These are phyloP conservation scores for Trichomonas tenax DNA, from an alignment of 208 protist species.

Conservation along the genomic window DNA sequence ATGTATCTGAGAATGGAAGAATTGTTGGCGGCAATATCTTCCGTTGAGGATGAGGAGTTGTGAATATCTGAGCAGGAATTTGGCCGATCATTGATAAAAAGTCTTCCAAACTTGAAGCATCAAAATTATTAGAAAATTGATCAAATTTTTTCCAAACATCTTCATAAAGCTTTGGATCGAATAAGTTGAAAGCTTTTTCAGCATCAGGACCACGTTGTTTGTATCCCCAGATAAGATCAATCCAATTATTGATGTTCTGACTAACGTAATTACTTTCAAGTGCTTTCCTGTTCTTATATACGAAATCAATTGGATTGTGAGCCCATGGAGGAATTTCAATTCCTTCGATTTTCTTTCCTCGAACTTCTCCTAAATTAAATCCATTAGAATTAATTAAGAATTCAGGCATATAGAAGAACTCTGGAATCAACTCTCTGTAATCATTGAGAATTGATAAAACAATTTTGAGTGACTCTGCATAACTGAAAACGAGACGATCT, in stretches of 20 bases:
- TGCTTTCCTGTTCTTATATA: background rate
- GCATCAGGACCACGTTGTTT: background rate
- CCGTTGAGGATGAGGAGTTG: background rate
- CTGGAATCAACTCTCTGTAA: background rate
- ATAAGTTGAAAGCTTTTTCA: background rate
- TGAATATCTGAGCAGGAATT: background rate
- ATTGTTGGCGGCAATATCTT: background rate
- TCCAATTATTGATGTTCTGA: background rate
- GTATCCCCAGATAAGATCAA: constrained; percentile 7
- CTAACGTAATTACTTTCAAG: background rate
- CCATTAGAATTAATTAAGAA: background rate
- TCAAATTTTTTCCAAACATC: background rate
- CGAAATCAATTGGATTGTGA: background rate
- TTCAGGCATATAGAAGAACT: background rate
- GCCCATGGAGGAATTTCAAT: background rate
- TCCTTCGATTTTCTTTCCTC: background rate
- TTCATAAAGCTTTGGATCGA: background rate
- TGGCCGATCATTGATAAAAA: background rate
- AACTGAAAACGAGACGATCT: background rate
- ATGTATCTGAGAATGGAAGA: background rate
- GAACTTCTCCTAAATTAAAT: background rate
- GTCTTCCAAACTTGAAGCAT: background rate
- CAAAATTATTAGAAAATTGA: background rate
- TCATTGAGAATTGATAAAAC: background rate
- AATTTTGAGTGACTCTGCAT: background rate